Conservation (phyloP, 2,329 filamentous ascomycete species). For the Mycosphaerelloides madeirae region DNA sequence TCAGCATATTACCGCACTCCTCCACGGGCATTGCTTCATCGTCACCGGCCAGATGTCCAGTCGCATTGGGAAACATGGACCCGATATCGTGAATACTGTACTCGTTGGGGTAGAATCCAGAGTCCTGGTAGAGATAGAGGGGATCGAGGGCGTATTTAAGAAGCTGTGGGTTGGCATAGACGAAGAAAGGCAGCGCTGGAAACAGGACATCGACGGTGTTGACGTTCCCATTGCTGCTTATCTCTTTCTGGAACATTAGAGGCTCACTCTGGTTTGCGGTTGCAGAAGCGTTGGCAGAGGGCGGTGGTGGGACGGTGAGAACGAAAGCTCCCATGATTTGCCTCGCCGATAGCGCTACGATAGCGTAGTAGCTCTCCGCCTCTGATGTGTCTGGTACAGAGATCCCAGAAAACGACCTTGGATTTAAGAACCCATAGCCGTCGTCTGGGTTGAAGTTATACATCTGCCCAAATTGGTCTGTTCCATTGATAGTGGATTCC, state of each 20-base stretch:
- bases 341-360: slow-evolving; percentile 10
- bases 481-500: neutral
- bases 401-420: slow-evolving; percentile 3
- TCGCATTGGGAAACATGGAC: slow-evolving; percentile 19
- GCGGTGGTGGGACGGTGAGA: slow-evolving; percentile 2
- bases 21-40: slow-evolving; percentile 48
- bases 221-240: slow-evolving; percentile 39
- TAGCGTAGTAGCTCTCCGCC: slow-evolving; percentile 10
- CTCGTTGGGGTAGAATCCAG: slow-evolving; percentile 16
- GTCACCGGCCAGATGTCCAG: slow-evolving; percentile 19
- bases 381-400: slow-evolving; percentile 7
- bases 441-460: slow-evolving; percentile 3
- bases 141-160: slow-evolving; percentile 14
- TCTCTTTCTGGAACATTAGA: slow-evolving; percentile 52
- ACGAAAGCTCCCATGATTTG: slow-evolving; percentile 11
- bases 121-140: slow-evolving; percentile 20
- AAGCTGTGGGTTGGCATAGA: slow-evolving; percentile 18
- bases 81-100: slow-evolving; percentile 24
- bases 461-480: slow-evolving; percentile 8
- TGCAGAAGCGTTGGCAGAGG: neutral
- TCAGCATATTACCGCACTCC: slow-evolving; percentile 49
- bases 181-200: slow-evolving; percentile 27
- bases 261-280: slow-evolving; percentile 4
- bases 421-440: slow-evolving; percentile 4
- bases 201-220: slow-evolving; percentile 31